These are phyloP conservation scores for Aurantiochytrium sp. DNA, from an alignment of 108 stramenopile genomes.

Conservation along the genomic window DNA sequence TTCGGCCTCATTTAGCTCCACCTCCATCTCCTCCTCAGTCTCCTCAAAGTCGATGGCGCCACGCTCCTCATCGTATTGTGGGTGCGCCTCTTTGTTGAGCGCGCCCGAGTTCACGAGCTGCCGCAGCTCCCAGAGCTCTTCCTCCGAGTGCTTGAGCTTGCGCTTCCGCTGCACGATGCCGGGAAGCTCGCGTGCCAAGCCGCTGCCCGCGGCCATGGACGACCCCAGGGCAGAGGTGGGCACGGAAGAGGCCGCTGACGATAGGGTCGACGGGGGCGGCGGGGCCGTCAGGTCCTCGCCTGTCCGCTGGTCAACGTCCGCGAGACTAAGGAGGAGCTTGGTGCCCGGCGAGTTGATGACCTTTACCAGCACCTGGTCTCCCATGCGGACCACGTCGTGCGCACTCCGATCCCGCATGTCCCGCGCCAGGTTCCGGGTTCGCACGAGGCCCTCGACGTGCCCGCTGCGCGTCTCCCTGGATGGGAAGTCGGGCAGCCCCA, in stretches of 20 bases:
- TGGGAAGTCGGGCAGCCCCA: constrained; percentile 57
- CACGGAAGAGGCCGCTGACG: neutral
- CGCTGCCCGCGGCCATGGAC: neutral
- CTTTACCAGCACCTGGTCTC: constrained; percentile 79
- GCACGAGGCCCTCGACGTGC: constrained; percentile 74
- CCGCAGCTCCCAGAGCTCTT: constrained; percentile 91
- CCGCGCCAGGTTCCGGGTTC: constrained; percentile 69
- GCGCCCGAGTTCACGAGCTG: constrained; percentile 92
- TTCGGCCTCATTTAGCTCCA: constrained; percentile 86
- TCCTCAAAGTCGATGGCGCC: constrained; percentile 80
- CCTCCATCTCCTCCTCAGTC: constrained; percentile 87
- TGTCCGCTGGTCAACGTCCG: constrained; percentile 87
- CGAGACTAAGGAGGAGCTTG: constrained; percentile 69
- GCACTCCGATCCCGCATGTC: constrained; percentile 53
- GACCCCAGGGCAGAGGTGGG: neutral
- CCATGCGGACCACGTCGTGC: constrained; percentile 57
- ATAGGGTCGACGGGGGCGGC: neutral
- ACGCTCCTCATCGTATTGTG: constrained; percentile 80
- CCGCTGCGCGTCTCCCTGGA: neutral
- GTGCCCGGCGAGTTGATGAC: constrained; percentile 67
- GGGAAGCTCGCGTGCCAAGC: constrained; percentile 10
- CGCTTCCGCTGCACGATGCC: constrained; percentile 51
- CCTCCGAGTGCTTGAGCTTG: constrained; percentile 79
- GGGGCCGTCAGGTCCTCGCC: constrained; percentile 44
- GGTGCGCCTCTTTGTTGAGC: constrained; percentile 90